Conservation (phyloP, 2,329 filamentous ascomycete species). For the Colletotrichum lentis region DNA sequence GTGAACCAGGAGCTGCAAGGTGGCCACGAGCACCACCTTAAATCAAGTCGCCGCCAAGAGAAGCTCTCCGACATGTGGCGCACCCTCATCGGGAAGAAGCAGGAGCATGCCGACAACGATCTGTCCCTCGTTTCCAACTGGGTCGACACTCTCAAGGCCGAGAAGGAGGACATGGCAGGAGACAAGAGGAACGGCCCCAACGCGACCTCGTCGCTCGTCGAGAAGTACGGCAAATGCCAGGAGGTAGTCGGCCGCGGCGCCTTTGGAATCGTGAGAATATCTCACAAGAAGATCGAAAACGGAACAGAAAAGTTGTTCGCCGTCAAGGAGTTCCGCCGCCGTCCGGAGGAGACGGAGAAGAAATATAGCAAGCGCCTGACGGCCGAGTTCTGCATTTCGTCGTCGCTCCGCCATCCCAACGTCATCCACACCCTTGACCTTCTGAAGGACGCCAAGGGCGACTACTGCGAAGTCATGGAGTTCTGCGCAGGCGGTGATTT, state of each 20-base stretch:
- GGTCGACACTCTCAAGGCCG: slow-evolving; percentile 92
- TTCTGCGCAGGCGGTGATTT: slow-evolving; percentile 96
- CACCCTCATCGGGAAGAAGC: slow-evolving; percentile 84
- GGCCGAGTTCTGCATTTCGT: slow-evolving; percentile 98
- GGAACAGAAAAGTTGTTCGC: slow-evolving; percentile 92
- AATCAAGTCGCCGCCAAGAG: slow-evolving; percentile 89
- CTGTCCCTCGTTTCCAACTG: slow-evolving; percentile 93
- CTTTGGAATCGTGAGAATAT: slow-evolving; percentile 96
- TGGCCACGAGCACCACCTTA: slow-evolving; percentile 86
- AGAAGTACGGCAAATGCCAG: slow-evolving; percentile 98
- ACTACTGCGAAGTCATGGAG: slow-evolving; percentile 99
- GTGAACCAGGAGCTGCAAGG: slow-evolving; percentile 64
- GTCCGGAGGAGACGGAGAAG: slow-evolving; percentile 93
- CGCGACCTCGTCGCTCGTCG: slow-evolving; percentile 80
- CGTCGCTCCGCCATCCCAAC: slow-evolving; percentile 93
- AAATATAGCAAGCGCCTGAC: slow-evolving; percentile 98
- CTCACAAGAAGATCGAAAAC: slow-evolving; percentile 89
- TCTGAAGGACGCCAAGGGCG: slow-evolving; percentile 93
- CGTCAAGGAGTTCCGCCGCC: slow-evolving; percentile 96
- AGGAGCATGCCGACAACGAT: slow-evolving; percentile 77
- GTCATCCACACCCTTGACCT: slow-evolving; percentile 97
- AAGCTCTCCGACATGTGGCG: slow-evolving; percentile 94
- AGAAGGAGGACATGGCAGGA: slow-evolving; percentile 72
- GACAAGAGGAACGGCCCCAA: slow-evolving; percentile 82
- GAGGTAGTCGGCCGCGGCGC: slow-evolving; percentile 95